phyloP scores from a whole-genome alignment of 768 basidiomycete genomes.

The Glaciozyma antarctica region DNA sequence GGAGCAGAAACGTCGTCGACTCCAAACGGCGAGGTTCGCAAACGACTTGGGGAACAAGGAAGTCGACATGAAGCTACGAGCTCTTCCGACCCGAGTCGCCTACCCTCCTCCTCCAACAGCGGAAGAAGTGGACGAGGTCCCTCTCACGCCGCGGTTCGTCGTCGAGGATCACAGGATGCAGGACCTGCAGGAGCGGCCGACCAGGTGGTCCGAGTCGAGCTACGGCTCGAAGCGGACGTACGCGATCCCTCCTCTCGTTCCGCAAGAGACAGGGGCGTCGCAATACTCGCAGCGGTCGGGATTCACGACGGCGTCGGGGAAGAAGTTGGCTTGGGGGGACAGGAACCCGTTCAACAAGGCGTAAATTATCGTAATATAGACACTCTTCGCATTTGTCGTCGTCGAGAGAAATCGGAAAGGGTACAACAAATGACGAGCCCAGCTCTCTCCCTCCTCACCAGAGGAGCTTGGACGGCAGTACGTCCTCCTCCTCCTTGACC shows the following conservation, averaged over 20 bases:
- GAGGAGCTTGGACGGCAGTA: no score
- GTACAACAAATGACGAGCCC: no score
- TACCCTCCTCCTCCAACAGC: constrained; percentile 18
- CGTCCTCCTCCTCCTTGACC: not conserved
- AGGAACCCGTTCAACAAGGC: not conserved
- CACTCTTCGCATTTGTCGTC: no score
- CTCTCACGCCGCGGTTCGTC: constrained; percentile 2
- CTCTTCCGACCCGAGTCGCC: constrained; percentile 16
- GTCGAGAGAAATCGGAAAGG: no score
- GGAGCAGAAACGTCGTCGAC: constrained; percentile 20
- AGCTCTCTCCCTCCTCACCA: no score
- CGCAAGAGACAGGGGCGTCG: not conserved
- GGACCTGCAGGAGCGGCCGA: not conserved
- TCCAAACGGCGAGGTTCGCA: constrained; percentile 22
- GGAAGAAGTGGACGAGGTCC: not conserved
- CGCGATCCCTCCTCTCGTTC: not conserved
- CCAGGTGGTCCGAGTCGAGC: not conserved
- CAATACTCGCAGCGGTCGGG: not conserved
- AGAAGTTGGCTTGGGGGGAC: not conserved
- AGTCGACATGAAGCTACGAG: constrained; percentile 25
- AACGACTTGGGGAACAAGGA: constrained; percentile 21
- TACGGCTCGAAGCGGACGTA: not conserved
- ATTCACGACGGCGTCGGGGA: not conserved
- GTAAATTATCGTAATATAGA: not conserved
- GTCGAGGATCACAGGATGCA: not conserved